Evolutionary conservation across 2,329 filamentous ascomycete genomes (phyloP), one percentile per base, ranked within the genome.

Genomic region (Microdochium bolleyi): DNA sequence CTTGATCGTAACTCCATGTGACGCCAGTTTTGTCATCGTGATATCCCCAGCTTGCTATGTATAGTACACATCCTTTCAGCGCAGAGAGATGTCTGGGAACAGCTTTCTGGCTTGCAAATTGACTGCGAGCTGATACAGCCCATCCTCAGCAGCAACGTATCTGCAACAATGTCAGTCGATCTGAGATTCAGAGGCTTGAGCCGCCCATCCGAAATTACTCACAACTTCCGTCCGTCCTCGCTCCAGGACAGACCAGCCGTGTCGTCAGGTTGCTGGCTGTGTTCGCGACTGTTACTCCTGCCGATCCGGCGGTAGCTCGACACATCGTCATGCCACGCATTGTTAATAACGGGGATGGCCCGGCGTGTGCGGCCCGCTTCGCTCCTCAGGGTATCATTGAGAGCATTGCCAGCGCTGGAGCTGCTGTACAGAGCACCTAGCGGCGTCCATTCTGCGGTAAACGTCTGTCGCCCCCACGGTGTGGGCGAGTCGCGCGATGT

Each of bases 101-200:
- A 77, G 70, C 66, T 83, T 87, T 55, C 88, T 76, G 53, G 72
- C 75, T 49, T 79, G 74, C 19, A 84, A 60, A 63, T 89, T 84
- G 57, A 92, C 76, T 32, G 77, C 78, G 60, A 89, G 82, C 68
- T 91, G 86, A 61, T 89, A 89, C 52, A 92, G 85, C 53, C 88
- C 88, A 58, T 88, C 83, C 63, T 89, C 84, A 32, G 82, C 79
- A 21, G 79, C 83, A 41, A 85, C 72, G 60, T 79, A 85, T 52
- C 83, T 86, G 51, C 46, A 24, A 58, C 14, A 14, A 14, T n/a
- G n/a, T n/a, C n/a, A n/a, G n/a, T n/a, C n/a, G n/a, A n/a, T n/a
- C n/a, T n/a, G n/a, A n/a, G n/a, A n/a, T n/a, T n/a, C n/a, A n/a
- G n/a, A n/a, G n/a, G n/a, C n/a, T n/a, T n/a, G n/a, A n/a, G n/a